phyloP scores from a whole-genome alignment of 345 rosid species.

The Salix dunnii region DNA sequence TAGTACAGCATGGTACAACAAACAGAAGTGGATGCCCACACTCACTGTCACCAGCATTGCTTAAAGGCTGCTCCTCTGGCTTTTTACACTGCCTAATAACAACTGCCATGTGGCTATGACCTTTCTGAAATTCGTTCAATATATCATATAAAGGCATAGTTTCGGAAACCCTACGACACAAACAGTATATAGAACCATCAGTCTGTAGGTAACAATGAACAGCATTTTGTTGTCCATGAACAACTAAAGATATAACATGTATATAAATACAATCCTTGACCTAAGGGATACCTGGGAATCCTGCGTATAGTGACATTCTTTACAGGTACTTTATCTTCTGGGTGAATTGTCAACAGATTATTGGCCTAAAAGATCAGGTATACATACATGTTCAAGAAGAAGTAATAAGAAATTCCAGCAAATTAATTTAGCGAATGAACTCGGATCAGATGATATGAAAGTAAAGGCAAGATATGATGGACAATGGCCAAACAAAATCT shows the following conservation, averaged over 20 bases:
- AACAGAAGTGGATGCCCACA: background rate
- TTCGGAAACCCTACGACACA: conserved; percentile 61
- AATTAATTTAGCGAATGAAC: background rate
- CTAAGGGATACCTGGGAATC: conserved; percentile 66
- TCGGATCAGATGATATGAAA: background rate
- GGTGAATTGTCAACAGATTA: conserved; percentile 76
- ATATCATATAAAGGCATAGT: conserved; percentile 86
- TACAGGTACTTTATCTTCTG: conserved; percentile 74
- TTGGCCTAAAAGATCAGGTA: conserved; percentile 48
- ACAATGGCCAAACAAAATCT: background rate
- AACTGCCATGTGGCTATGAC: conserved; percentile 99
- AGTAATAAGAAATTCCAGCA: background rate
- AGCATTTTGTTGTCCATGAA: background rate
- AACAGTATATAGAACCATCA: conserved; percentile 1
- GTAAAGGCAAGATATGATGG: background rate
- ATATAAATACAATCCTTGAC: background rate
- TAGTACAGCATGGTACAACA: background rate
- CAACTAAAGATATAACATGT: background rate
- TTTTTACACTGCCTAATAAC: conserved; percentile 57
- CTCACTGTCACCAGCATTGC: conserved; percentile 36
- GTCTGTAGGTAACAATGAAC: background rate
- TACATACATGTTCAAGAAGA: background rate
- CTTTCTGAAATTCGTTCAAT: conserved; percentile 97
- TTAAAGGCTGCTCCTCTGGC: conserved; percentile 20
- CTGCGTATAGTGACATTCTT: conserved; percentile 81